phyloP scores from a whole-genome alignment of 2,329 filamentous ascomycete species.

The Aspergillus eucalypticola region DNA sequence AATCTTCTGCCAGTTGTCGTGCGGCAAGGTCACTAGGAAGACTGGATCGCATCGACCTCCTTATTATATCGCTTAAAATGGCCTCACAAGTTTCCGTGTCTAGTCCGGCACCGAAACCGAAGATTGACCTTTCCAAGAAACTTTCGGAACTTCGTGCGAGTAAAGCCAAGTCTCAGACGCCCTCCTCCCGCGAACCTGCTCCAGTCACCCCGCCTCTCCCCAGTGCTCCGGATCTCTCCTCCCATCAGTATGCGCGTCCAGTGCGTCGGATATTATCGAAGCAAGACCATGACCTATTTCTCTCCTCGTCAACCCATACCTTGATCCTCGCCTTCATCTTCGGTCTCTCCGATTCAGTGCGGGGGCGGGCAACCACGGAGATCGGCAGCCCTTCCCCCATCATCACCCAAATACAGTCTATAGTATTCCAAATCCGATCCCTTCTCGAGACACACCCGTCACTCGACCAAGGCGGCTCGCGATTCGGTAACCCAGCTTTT shows the following conservation, averaged over 20 bases:
- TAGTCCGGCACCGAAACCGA: conserved; percentile 21
- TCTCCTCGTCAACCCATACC: conserved; percentile 71
- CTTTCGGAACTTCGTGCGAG: conserved; percentile 39
- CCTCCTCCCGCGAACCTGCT: conserved; percentile 53
- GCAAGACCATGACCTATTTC: conserved; percentile 78
- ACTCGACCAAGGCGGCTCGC: conserved; percentile 80
- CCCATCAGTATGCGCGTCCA: conserved; percentile 65
- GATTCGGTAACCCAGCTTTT: conserved; percentile 95
- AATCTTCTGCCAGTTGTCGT: background rate
- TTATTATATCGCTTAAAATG: conserved; percentile 20
- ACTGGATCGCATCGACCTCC: background rate
- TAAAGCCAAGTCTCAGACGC: conserved; percentile 33
- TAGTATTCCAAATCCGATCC: conserved; percentile 69
- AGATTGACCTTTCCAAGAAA: conserved; percentile 44
- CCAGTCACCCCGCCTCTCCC: conserved; percentile 76
- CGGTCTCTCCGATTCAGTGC: conserved; percentile 77
- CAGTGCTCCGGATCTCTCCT: conserved; percentile 62
- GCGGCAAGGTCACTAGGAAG: conserved; percentile 6
- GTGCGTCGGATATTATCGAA: conserved; percentile 77
- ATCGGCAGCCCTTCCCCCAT: conserved; percentile 52
- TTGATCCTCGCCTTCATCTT: conserved; percentile 85
- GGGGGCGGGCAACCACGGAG: conserved; percentile 44
- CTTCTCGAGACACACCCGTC: conserved; percentile 72
- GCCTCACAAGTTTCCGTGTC: conserved; percentile 19
- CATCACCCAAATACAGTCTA: conserved; percentile 64